phyloP scores from a whole-genome alignment of 1,284 basidiomycete genomes.

The Fomitopsis betulina region DNA sequence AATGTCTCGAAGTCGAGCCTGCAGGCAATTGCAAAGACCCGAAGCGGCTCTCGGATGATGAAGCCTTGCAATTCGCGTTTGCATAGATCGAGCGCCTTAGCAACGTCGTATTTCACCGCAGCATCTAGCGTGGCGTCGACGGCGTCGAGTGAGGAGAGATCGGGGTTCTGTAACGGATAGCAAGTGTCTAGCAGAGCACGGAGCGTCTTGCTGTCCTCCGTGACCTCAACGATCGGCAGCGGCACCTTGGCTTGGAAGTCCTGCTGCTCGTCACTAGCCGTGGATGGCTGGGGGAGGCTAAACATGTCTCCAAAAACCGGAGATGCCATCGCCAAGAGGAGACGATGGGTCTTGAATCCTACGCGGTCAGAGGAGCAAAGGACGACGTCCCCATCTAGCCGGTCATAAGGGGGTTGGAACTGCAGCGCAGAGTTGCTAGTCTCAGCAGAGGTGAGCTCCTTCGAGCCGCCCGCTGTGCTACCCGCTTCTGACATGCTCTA shows the following conservation, averaged over 20 bases:
- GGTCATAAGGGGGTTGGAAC: background rate
- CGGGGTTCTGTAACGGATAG: background rate
- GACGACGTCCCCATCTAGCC: background rate
- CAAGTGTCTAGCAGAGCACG: background rate
- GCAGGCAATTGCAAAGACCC: conserved; percentile 2
- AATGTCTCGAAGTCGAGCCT: background rate
- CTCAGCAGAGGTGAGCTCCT: too few relatives aligned
- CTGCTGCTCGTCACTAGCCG: too few relatives aligned
- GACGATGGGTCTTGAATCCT: background rate
- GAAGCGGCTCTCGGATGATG: background rate
- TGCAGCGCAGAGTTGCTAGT: too few relatives aligned
- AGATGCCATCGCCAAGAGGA: conserved; percentile 34
- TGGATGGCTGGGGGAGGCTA: conserved; percentile 9
- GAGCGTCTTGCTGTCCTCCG: background rate
- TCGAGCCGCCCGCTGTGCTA: too few relatives aligned
- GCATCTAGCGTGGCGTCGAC: background rate
- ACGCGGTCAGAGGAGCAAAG: background rate
- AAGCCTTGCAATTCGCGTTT: background rate
- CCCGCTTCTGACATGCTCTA: too few relatives aligned
- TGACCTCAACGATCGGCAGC: background rate
- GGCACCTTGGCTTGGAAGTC: background rate
- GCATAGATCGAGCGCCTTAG: background rate
- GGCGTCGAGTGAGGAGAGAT: background rate
- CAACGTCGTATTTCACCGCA: conserved; percentile 7
- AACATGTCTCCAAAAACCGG: conserved; percentile 21